A percentile compares a stretch with the other conserved stretches of the same genome.
phyloP scores from a whole-genome alignment of 2,329 filamentous ascomycete genomes.

The Neonectria sp. region DNA sequence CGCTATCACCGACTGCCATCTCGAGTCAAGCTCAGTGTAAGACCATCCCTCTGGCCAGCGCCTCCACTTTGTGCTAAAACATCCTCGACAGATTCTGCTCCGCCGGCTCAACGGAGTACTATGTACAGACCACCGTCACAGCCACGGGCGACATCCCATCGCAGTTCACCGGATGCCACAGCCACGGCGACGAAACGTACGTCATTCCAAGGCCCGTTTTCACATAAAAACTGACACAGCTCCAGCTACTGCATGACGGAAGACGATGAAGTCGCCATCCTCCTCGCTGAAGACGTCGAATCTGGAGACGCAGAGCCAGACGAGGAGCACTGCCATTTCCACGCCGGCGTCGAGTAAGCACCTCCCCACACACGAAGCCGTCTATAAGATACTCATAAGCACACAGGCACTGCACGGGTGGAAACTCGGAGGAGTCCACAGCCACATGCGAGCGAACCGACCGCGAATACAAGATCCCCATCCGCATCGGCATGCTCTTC shows the following conservation, averaged over 20 bases:
- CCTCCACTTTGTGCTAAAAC: background rate
- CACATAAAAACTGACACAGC: background rate
- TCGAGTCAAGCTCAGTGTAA: slow-evolving; percentile 57
- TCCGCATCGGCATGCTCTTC: slow-evolving; percentile 82
- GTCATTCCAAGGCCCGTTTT: slow-evolving; percentile 30
- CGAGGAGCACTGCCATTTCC: slow-evolving; percentile 75
- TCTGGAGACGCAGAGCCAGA: slow-evolving; percentile 38
- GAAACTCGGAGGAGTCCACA: slow-evolving; percentile 42
- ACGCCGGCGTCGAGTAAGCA: slow-evolving; percentile 80
- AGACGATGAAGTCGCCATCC: slow-evolving; percentile 39
- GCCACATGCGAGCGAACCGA: slow-evolving; percentile 63
- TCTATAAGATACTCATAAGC: background rate
- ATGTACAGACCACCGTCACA: slow-evolving; percentile 64
- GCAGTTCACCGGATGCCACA: slow-evolving; percentile 75
- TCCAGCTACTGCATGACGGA: slow-evolving; percentile 43
- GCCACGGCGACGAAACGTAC: slow-evolving; percentile 70
- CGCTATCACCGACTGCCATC: slow-evolving; percentile 57
- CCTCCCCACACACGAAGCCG: background rate
- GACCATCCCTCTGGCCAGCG: slow-evolving; percentile 8
- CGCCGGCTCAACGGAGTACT: slow-evolving; percentile 58
- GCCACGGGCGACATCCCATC: slow-evolving; percentile 70
- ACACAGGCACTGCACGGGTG: slow-evolving; percentile 69
- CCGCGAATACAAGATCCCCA: slow-evolving; percentile 75
- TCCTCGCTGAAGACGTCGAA: slow-evolving; percentile 33
- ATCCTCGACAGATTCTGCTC: slow-evolving; percentile 57